A percentile compares a stretch with the other conserved stretches of the same genome.
These are phyloP conservation scores for Taphrina betulina DNA, from an alignment of 1,139 yeast genomes.

Conservation along the genomic window DNA sequence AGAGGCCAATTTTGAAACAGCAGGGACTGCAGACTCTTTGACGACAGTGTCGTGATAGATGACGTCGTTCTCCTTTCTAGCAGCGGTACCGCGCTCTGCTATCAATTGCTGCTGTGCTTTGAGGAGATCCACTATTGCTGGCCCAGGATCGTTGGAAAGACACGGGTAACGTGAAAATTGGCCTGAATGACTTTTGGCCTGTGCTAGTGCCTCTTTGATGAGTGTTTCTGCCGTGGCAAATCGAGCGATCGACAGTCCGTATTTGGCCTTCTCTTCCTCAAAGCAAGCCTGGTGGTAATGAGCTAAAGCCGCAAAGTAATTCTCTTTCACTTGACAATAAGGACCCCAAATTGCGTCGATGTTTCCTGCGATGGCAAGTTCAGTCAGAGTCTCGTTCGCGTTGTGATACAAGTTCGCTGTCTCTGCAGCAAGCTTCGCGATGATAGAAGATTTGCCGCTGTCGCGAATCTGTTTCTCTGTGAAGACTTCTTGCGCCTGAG, in stretches of 20 bases:
- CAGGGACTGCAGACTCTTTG: conserved; percentile 54
- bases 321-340: conserved; percentile 42
- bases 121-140: conserved; percentile 39
- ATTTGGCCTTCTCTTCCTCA: conserved; percentile 54
- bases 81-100: conserved; percentile 50
- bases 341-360: conserved; percentile 50
- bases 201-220: conserved; percentile 38
- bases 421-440: conserved; percentile 68
- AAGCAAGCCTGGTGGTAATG: conserved; percentile 56
- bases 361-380: conserved; percentile 52
- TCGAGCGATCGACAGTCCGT: conserved; percentile 77
- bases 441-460: conserved; percentile 55
- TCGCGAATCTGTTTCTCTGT: conserved; percentile 60
- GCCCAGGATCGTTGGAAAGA: conserved; percentile 37
- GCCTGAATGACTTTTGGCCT: conserved; percentile 22
- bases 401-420: conserved; percentile 58
- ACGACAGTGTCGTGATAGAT: conserved; percentile 81
- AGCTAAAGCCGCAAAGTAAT: conserved; percentile 42
- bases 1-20: conserved; percentile 71
- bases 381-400: conserved; percentile 51
- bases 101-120: conserved; percentile 44
- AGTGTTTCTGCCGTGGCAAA: conserved; percentile 52
- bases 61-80: conserved; percentile 82
- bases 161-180: conserved; percentile 24
- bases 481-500: conserved; percentile 88